Evolutionary conservation across 208 protist species (phyloP).

Genomic region (Wallacemonas rigidus): DNA sequence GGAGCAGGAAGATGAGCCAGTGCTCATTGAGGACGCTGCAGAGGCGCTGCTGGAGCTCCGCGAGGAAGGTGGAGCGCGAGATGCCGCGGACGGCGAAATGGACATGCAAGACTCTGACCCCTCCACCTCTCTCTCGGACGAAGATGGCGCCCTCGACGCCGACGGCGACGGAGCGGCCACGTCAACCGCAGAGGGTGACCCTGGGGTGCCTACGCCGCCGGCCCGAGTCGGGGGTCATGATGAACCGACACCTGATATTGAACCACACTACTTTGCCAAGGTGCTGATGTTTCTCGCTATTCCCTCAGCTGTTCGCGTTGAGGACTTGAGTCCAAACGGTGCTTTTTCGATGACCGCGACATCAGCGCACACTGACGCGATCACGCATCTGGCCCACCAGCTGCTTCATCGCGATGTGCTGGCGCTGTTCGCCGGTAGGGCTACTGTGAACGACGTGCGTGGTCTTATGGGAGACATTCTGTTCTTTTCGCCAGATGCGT

Average conservation of each 20-base stretch:
- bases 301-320: neutral
- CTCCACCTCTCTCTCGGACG: neutral
- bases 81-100: neutral
- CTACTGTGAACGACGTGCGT: slow-evolving; percentile 42
- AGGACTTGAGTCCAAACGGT: neutral
- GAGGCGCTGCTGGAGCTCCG: neutral
- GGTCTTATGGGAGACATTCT: slow-evolving; percentile 58
- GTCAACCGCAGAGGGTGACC: too few species aligned
- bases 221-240: too few species aligned
- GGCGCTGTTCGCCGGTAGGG: slow-evolving; percentile 46
- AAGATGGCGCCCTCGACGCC: neutral
- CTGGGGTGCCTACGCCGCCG: too few species aligned
- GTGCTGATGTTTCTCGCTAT: slow-evolving; percentile 30
- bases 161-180: too few species aligned
- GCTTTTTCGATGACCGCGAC: neutral
- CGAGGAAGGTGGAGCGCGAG: neutral
- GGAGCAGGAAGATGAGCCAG: neutral
- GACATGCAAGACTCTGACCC: neutral
- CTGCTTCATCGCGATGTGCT: slow-evolving; percentile 43
- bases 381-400: neutral
- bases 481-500: slow-evolving; percentile 7
- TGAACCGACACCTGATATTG: neutral
- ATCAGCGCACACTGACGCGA: neutral
- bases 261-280: slow-evolving; percentile 1
- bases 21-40: slow-evolving; percentile 6